A percentile compares a stretch with the other conserved stretches of the same genome.
Evolutionary conservation across 495 filamentous ascomycete species (phyloP).

Genomic region (Rhypophila decipiens): DNA sequence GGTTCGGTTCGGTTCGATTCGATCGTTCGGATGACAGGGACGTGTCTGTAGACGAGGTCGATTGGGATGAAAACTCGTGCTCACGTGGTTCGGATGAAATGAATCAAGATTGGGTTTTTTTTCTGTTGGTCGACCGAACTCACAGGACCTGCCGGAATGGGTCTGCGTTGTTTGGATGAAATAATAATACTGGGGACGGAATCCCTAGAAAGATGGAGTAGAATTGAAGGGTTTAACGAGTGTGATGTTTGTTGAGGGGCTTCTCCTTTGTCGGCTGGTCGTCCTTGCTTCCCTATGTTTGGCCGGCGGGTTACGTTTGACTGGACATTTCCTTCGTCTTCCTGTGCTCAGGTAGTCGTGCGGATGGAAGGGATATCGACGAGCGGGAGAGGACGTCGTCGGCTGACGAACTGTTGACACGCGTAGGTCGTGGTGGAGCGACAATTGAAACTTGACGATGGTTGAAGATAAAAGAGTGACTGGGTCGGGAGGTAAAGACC

Average conservation of each 20-base stretch:
- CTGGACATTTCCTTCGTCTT: constrained; percentile 19
- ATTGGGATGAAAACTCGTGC: neutral
- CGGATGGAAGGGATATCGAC: neutral
- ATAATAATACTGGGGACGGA: constrained; percentile 1
- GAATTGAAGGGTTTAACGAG: constrained; percentile 18
- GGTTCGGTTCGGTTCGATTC: neutral
- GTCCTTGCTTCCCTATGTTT: constrained; percentile 13
- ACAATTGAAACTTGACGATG: constrained; percentile 12
- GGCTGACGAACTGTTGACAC: too few species aligned
- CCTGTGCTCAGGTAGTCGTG: constrained; percentile 5
- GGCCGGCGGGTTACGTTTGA: constrained; percentile 19
- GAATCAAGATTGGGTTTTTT: constrained; percentile 1
- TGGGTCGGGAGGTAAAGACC: neutral
- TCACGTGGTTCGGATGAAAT: neutral
- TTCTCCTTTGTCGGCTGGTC: constrained; percentile 4
- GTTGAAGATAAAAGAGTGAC: constrained; percentile 22
- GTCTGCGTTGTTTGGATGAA: constrained; percentile 4
- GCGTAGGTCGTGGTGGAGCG: constrained; percentile 15
- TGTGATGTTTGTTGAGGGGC: constrained; percentile 9
- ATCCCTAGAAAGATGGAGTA: constrained; percentile 9
- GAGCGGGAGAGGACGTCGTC: constrained; percentile 4
- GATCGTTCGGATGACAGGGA: too few species aligned
- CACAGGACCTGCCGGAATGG: constrained; percentile 16
- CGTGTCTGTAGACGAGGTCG: neutral
- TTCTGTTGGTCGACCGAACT: constrained; percentile 6